Conservation (phyloP, 2,329 filamentous ascomycete genomes). For the Didymella sp. region DNA sequence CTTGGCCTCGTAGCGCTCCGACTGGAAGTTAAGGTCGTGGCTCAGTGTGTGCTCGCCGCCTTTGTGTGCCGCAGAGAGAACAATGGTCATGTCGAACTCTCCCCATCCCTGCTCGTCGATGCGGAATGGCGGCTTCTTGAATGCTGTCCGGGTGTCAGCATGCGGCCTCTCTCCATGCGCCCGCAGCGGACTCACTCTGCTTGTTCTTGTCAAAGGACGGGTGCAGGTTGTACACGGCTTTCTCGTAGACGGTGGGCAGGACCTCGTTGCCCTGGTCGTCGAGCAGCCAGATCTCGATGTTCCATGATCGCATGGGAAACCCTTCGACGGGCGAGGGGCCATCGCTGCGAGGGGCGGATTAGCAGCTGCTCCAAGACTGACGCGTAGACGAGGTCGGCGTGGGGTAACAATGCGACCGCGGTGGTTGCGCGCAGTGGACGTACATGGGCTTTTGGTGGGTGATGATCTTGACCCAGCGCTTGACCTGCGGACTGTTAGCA, state of each 20-base stretch:
- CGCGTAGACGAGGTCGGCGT: constrained; percentile 12
- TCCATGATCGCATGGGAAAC: constrained; percentile 93
- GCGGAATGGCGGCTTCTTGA: constrained; percentile 84
- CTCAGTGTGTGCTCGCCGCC: constrained; percentile 77
- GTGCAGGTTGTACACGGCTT: constrained; percentile 91
- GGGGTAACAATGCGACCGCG: constrained; percentile 15
- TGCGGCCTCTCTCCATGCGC: background rate
- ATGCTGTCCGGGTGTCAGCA: constrained; percentile 49
- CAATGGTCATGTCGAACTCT: constrained; percentile 94
- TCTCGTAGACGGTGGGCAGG: constrained; percentile 84
- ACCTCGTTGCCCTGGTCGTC: constrained; percentile 87
- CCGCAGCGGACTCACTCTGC: constrained; percentile 67
- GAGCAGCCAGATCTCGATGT: constrained; percentile 81
- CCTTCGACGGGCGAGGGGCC: constrained; percentile 83
- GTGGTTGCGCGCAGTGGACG: constrained; percentile 50
- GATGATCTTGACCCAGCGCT: constrained; percentile 90
- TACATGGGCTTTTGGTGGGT: constrained; percentile 92
- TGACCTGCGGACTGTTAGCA: constrained; percentile 60
- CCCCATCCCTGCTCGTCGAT: constrained; percentile 97
- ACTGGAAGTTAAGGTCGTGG: constrained; percentile 92
- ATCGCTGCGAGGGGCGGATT: constrained; percentile 59
- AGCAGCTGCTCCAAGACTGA: constrained; percentile 18
- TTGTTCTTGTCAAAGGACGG: constrained; percentile 87
- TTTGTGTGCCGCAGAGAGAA: constrained; percentile 84
- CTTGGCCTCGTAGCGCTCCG: constrained; percentile 79